Evolutionary conservation across 768 basidiomycete species (phyloP), one percentile per base, ranked within the genome.

Genomic region (Exidia glandulosa): DNA sequence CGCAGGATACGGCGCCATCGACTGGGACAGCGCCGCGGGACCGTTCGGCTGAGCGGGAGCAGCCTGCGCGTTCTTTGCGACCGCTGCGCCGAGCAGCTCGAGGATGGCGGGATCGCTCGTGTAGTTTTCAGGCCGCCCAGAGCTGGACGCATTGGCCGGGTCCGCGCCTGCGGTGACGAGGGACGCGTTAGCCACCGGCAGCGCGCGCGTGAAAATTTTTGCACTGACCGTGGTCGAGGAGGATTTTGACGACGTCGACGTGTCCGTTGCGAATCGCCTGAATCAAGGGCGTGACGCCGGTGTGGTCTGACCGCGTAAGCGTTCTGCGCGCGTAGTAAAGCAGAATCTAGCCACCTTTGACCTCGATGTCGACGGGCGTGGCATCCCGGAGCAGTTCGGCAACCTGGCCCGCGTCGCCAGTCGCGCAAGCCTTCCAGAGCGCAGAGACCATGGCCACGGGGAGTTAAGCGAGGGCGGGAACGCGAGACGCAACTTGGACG

Each of bases 251-350:
- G 64, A 90, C 75, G 60, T 89, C 85, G 63, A 81, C 72, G 73
- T 90, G 88, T 61, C 84, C 88, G 66, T 86, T 86, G 75, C 79
- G 86, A 62, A 90, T 81, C 7, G 90, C 90, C 71, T 85, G 85
- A 70, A 91, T 88, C 78, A 93, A 87, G 61, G 90, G 88, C 23
- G 90, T 92, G 47, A 77, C 76, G 61, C 90, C 91, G 58, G 79
- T 80, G 63, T 84, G 83, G 77, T 90, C 89, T 91, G 67, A 65
- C 32, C 63, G 62, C 54, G 60, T 61, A 33, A 57, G 32, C 57
- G 48, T 37, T 25, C 14, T 13, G 61, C 41, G 50, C 31, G 30
- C 27, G 59, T 56, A 60, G 56, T 27, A 36, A 59, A 59, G 32
- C 50, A 59, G 57, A 57, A 58, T 60, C 58, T 58, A 71, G 79